Evolutionary conservation across 1,284 basidiomycete species (phyloP).

Genomic region (Flammula alnicola): DNA sequence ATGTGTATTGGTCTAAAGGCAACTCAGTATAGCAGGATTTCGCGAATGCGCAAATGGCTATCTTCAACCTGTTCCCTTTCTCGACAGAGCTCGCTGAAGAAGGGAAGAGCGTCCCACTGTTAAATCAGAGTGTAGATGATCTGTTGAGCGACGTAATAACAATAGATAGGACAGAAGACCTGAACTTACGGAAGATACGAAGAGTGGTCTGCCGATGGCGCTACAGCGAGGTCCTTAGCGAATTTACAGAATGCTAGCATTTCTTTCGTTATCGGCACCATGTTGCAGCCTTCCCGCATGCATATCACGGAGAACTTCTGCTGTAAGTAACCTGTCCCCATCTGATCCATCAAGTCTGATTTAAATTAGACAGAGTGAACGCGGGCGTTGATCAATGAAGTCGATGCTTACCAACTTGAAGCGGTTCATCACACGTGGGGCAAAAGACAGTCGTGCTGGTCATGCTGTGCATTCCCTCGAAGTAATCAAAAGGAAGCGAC

Average conservation of each 20-base stretch:
- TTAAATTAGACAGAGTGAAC: neutral
- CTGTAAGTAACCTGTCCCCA: slow-evolving; percentile 45
- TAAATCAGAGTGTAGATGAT: neutral
- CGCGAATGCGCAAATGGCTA: neutral
- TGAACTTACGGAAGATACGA: slow-evolving; percentile 35
- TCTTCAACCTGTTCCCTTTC: slow-evolving; percentile 10
- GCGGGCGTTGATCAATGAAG: neutral
- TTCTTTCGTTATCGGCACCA: slow-evolving; percentile 36
- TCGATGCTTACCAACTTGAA: slow-evolving; percentile 28
- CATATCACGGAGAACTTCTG: slow-evolving; percentile 36
- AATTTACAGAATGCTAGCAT: slow-evolving; percentile 41
- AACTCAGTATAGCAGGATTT: slow-evolving; percentile 2
- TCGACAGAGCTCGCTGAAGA: slow-evolving; percentile 6
- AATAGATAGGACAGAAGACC: too few relatives aligned
- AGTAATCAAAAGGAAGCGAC: slow-evolving; percentile 37
- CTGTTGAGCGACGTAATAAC: too few relatives aligned
- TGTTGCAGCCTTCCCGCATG: slow-evolving; percentile 22
- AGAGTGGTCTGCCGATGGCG: neutral
- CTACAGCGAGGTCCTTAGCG: slow-evolving; percentile 33
- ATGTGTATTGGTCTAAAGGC: neutral
- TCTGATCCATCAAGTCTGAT: slow-evolving; percentile 37
- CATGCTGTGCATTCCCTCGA: slow-evolving; percentile 32
- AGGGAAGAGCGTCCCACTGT: slow-evolving; percentile 15
- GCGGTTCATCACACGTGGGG: slow-evolving; percentile 33
- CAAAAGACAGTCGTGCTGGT: slow-evolving; percentile 34